Evolutionary conservation across 2,329 filamentous ascomycete species (phyloP), one percentile per base, ranked within the genome.

Genomic region (Arthrobotrys sphaeroides): DNA sequence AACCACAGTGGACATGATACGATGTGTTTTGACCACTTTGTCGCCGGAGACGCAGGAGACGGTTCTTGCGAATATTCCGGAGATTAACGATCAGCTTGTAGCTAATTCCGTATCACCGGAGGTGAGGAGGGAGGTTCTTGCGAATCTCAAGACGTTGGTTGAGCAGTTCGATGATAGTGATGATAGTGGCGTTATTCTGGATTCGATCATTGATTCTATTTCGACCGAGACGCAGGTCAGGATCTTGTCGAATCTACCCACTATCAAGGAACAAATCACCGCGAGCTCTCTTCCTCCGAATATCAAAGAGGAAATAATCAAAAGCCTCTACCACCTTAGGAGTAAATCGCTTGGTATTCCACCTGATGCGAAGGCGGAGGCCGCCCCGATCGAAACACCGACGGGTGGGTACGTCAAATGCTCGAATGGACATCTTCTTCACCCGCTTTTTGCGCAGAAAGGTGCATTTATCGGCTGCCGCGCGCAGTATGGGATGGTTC

Each of bases 181-280:
- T n/a, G n/a, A n/a, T n/a, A n/a, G n/a, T n/a, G n/a, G n/a, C n/a
- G n/a, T n/a, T n/a, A n/a, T n/a, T n/a, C n/a, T n/a, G n/a, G n/a
- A n/a, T n/a, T n/a, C n/a, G n/a, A n/a, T n/a, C n/a, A n/a, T n/a
- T n/a, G n/a, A n/a, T n/a, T n/a, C n/a, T n/a, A n/a, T n/a, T n/a
- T n/a, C n/a, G n/a, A n/a, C n/a, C 28, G 28, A 33, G 28, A 33
- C 28, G 2, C 59, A 62, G 36, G 16, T 42, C 2, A 62, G 24
- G 10, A 62, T 62, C 6, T 18, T 62, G 13, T 33, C 40, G 10
- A 62, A 62, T 36, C 10, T 62, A 33, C 18, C 59, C 42, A 62
- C 9, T 22, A 26, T 62, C n/a, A 33, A 47, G 10, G 59, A 62
- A 3, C 40, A 62, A 16, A 26, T 47, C 10, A 22, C 16, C 2